These are phyloP conservation scores for Fusarium temperatum DNA, from an alignment of 2,329 filamentous ascomycete species.

Conservation along the genomic window DNA sequence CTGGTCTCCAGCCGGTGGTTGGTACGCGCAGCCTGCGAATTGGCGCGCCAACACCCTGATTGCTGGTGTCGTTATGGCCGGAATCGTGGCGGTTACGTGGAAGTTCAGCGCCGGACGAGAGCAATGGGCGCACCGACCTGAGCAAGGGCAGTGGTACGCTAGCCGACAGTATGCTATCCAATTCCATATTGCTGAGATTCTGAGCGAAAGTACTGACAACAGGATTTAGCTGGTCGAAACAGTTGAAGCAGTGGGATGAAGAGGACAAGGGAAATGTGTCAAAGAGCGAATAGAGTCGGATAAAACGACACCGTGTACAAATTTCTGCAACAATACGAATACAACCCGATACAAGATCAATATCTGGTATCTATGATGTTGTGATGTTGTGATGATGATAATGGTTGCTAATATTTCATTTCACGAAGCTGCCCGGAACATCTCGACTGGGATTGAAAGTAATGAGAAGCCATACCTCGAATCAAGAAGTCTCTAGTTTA, in stretches of 20 bases:
- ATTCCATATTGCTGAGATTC: background rate
- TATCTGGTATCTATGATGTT: background rate
- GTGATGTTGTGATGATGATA: background rate
- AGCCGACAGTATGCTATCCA: slow-evolving; percentile 78
- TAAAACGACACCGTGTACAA: slow-evolving; percentile 37
- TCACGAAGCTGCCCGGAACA: background rate
- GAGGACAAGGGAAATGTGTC: slow-evolving; percentile 50
- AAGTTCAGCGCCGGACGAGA: slow-evolving; percentile 79
- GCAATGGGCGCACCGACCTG: slow-evolving; percentile 77
- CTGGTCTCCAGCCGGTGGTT: slow-evolving; percentile 98
- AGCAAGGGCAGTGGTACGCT: slow-evolving; percentile 80
- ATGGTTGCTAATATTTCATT: background rate
- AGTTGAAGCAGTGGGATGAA: slow-evolving; percentile 56
- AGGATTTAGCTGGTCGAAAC: slow-evolving; percentile 54
- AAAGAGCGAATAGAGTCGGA: slow-evolving; percentile 37
- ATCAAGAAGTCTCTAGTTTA: background rate
- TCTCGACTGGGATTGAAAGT: background rate
- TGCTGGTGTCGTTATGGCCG: slow-evolving; percentile 73
- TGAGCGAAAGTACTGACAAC: slow-evolving; percentile 31
- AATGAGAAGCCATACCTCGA: background rate
- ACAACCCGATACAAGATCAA: slow-evolving; percentile 19
- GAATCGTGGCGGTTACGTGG: slow-evolving; percentile 74
- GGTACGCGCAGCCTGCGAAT: slow-evolving; percentile 94
- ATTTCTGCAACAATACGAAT: slow-evolving; percentile 35
- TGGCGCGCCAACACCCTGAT: slow-evolving; percentile 93